Conservation (phyloP, 228 moss, liverwort and hornwort genomes). For the Sphagnum magellanicum region DNA sequence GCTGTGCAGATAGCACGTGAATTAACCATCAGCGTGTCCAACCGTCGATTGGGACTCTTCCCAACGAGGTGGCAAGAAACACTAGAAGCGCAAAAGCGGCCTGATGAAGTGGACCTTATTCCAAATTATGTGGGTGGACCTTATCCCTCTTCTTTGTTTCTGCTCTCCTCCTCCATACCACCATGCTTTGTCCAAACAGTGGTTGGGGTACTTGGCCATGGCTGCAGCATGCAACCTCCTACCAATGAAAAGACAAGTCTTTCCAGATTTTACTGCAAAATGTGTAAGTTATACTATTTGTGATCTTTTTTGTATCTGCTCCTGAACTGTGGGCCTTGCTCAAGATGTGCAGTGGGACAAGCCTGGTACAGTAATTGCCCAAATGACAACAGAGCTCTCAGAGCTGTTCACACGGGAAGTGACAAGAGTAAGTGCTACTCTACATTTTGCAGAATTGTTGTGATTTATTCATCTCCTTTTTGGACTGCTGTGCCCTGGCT, state of each 20-base stretch:
- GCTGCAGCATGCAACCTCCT: too few relatives aligned
- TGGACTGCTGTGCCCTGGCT: not conserved
- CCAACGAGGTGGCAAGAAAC: constrained; percentile 88
- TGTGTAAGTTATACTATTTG: too few relatives aligned
- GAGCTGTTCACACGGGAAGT: constrained; percentile 93
- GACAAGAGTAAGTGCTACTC: constrained; percentile 46
- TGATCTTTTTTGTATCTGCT: too few relatives aligned
- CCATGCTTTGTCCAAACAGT: not conserved
- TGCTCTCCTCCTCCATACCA: not conserved
- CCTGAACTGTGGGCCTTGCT: too few relatives aligned
- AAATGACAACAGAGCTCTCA: constrained; percentile 89
- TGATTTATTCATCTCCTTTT: not conserved
- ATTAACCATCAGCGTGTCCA: constrained; percentile 74
- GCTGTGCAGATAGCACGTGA: constrained; percentile 81
- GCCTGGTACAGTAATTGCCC: constrained; percentile 75
- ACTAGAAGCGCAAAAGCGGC: constrained; percentile 79
- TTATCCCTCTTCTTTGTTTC: not conserved
- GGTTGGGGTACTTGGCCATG: too few relatives aligned
- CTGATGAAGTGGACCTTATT: constrained; percentile 89
- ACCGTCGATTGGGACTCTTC: constrained; percentile 67
- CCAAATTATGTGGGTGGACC: constrained; percentile 85
- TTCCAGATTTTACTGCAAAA: too few relatives aligned
- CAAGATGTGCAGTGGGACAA: constrained; percentile 77
- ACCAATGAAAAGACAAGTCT: too few relatives aligned
- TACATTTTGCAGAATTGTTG: too few relatives aligned